Percentiles rank a stretch among this genome's conserved stretches.
phyloP scores from a whole-genome alignment of 768 basidiomycete genomes.

The Rubroboletus satanas region DNA sequence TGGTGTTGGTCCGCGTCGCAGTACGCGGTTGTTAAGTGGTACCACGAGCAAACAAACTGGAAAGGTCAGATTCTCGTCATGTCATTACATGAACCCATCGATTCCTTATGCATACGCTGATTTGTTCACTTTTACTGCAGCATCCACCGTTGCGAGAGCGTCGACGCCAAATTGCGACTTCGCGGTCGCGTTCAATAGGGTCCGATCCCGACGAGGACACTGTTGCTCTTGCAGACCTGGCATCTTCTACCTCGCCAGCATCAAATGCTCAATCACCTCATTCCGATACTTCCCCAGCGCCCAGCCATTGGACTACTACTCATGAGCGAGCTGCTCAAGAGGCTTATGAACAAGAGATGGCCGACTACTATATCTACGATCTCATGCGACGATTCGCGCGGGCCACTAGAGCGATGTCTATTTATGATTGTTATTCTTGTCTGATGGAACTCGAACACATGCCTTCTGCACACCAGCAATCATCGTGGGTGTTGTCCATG shows the following conservation, averaged over 20 bases:
- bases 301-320: conserved; percentile 59
- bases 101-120: conserved; percentile 4
- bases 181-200: conserved; percentile 59
- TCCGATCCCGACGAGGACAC: conserved; percentile 72
- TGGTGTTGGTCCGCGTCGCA: conserved; percentile 59
- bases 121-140: conserved; percentile 21
- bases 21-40: conserved; percentile 65
- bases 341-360: conserved; percentile 64
- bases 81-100: background rate
- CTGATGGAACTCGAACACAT: conserved; percentile 74
- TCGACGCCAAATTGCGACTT: conserved; percentile 51
- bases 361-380: conserved; percentile 80
- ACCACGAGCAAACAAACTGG: conserved; percentile 47
- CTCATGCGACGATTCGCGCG: conserved; percentile 78
- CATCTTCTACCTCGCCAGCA: conserved; percentile 58
- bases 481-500: conserved; percentile 76
- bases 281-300: conserved; percentile 61
- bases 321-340: conserved; percentile 72
- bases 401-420: conserved; percentile 68
- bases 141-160: conserved; percentile 48
- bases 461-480: conserved; percentile 67
- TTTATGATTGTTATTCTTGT: conserved; percentile 74
- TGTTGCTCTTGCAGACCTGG: conserved; percentile 43
- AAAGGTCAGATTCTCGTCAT: conserved; percentile 46
- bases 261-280: conserved; percentile 56